These are phyloP conservation scores for Claviceps quebecensis DNA, from an alignment of 2,329 filamentous ascomycete species.

Conservation along the genomic window DNA sequence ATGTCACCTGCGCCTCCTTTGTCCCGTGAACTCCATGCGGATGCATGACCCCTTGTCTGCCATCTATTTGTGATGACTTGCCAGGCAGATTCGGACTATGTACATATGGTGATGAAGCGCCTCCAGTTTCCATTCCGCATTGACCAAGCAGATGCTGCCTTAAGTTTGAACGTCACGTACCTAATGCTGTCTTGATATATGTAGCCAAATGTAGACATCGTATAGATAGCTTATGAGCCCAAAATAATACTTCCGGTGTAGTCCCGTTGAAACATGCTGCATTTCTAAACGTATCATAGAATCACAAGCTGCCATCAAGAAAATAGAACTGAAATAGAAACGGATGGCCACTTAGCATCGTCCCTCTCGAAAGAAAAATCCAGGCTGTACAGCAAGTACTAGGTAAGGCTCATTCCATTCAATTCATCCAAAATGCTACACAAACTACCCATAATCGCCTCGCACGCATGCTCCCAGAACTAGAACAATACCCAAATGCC, in stretches of 20 bases:
- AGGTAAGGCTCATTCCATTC: not conserved
- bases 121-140: not conserved
- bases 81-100: not conserved
- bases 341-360: not conserved
- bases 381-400: not conserved
- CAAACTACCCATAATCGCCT: not conserved
- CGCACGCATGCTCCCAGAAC: not conserved
- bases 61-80: not conserved
- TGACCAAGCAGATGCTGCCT: too few relatives aligned
- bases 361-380: not conserved
- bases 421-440: constrained; percentile 2
- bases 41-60: not conserved
- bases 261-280: too few relatives aligned
- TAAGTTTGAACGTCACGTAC: too few relatives aligned
- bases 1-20: not conserved
- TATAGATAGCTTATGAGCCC: too few relatives aligned
- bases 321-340: not conserved
- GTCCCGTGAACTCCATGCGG: not conserved
- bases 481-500: not conserved
- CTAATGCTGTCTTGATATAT: too few relatives aligned
- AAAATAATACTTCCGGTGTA: too few relatives aligned
- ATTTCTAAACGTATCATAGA: too few relatives aligned
- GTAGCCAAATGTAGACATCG: too few relatives aligned
- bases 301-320: not conserved
- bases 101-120: not conserved